These are phyloP conservation scores for Bacidia rubella DNA, from an alignment of 495 filamentous ascomycete genomes.

Conservation along the genomic window DNA sequence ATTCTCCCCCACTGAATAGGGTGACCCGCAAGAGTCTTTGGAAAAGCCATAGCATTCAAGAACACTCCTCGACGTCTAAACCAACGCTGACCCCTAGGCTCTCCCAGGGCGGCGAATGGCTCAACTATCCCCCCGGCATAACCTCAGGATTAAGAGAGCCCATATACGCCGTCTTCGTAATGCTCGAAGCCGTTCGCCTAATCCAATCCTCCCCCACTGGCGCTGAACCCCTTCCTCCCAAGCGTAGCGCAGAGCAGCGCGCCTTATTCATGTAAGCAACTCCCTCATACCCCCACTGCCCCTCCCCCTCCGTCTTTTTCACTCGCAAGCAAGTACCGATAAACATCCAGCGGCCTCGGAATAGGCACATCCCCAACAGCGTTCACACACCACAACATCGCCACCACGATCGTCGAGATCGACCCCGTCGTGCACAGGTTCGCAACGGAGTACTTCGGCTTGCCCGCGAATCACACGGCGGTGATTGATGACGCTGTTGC, in stretches of 20 bases:
- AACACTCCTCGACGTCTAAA: too few relatives aligned
- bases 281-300: too few relatives aligned
- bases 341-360: slow-evolving; percentile 57
- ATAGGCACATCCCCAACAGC: slow-evolving; percentile 84
- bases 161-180: slow-evolving; percentile 84
- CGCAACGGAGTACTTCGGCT: slow-evolving; percentile 67
- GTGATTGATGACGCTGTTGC: slow-evolving; percentile 69
- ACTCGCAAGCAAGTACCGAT: slow-evolving; percentile 12
- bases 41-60: too few relatives aligned
- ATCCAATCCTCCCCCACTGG: slow-evolving; percentile 40
- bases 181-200: slow-evolving; percentile 81
- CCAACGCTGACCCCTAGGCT: too few relatives aligned
- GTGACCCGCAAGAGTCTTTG: too few relatives aligned
- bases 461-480: slow-evolving; percentile 63
- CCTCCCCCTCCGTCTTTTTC: not conserved
- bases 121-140: slow-evolving; percentile 30
- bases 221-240: too few relatives aligned
- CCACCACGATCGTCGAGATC: slow-evolving; percentile 87
- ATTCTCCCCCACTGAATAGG: too few relatives aligned
- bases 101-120: slow-evolving; percentile 98
- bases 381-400: slow-evolving; percentile 72
- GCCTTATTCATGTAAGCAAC: slow-evolving; percentile 79
- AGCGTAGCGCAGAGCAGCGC: slow-evolving; percentile 53
- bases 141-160: slow-evolving; percentile 51
- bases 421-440: slow-evolving; percentile 80